Percentiles rank a stretch among this genome's conserved stretches.
phyloP scores from a whole-genome alignment of 257 asterid species.

The Echium plantagineum region DNA sequence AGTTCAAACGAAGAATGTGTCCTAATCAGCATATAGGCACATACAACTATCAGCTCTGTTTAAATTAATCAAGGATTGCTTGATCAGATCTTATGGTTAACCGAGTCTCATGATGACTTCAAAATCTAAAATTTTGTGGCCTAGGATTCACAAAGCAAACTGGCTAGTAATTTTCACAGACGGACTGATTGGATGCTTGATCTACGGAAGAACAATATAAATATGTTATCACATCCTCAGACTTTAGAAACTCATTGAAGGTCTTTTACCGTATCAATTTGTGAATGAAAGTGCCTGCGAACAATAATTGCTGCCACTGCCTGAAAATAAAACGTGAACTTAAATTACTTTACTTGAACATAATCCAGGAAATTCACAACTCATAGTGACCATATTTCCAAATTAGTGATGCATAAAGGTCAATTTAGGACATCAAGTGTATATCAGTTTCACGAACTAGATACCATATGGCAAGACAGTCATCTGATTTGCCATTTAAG shows the following conservation, averaged over 20 bases:
- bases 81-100: neutral
- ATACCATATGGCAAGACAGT: neutral
- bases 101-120: neutral
- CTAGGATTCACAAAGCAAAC: neutral
- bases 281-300: conserved; percentile 69
- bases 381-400: neutral
- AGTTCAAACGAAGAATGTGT: too few relatives aligned
- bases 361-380: too few relatives aligned
- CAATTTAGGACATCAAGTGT: neutral
- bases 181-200: neutral
- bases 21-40: neutral
- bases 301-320: conserved; percentile 80
- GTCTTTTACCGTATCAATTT: conserved; percentile 78
- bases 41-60: neutral
- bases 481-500: neutral
- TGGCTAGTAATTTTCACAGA: neutral
- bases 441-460: neutral
- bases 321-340: conserved; percentile 29
- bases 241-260: neutral
- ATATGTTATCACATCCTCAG: neutral
- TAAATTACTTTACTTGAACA: conserved; percentile 8
- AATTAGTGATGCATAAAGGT: neutral
- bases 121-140: neutral
- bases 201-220: neutral
- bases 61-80: neutral